Evolutionary conservation across 805 yeast genomes (phyloP).

Genomic region (Kurtzmaniella fragi): DNA sequence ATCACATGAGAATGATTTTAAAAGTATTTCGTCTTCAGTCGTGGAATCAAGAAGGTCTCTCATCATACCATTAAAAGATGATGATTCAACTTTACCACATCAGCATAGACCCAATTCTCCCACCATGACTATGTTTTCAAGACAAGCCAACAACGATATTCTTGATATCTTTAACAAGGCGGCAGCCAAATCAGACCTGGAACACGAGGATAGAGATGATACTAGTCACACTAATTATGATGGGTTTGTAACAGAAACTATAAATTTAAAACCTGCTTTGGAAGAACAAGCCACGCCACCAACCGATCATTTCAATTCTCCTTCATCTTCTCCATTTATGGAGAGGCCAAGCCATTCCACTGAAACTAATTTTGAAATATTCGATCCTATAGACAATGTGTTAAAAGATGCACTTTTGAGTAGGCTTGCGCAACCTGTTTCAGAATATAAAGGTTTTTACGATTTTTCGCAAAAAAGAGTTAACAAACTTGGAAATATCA

Average conservation of each 20-base stretch:
- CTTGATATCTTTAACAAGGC: constrained; percentile 69
- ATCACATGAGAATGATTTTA: constrained; percentile 1
- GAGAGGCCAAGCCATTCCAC: constrained; percentile 17
- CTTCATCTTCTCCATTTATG: constrained; percentile 45
- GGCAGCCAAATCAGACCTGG: constrained; percentile 15
- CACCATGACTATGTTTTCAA: constrained; percentile 72
- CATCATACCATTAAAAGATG: constrained; percentile 43
- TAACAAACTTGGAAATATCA: constrained; percentile 24
- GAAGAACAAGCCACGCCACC: constrained; percentile 19
- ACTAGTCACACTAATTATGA: constrained; percentile 31
- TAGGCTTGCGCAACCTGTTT: constrained; percentile 30
- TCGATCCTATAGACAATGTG: constrained; percentile 40
- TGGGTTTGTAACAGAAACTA: constrained; percentile 49
- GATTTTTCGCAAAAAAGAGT: constrained; percentile 30
- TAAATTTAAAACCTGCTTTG: constrained; percentile 11
- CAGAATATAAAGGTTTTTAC: constrained; percentile 25
- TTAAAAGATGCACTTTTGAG: constrained; percentile 36
- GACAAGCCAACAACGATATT: constrained; percentile 70
- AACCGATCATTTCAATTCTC: constrained; percentile 16
- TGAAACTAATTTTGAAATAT: background rate
- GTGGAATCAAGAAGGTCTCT: constrained; percentile 26
- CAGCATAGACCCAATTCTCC: constrained; percentile 51
- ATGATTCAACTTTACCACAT: constrained; percentile 8
- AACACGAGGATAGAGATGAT: constrained; percentile 20
- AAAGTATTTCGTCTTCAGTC: constrained; percentile 4